Evolutionary conservation across 192 early-diverging fungal species (phyloP).

Genomic region (Entrophospora sp.): DNA sequence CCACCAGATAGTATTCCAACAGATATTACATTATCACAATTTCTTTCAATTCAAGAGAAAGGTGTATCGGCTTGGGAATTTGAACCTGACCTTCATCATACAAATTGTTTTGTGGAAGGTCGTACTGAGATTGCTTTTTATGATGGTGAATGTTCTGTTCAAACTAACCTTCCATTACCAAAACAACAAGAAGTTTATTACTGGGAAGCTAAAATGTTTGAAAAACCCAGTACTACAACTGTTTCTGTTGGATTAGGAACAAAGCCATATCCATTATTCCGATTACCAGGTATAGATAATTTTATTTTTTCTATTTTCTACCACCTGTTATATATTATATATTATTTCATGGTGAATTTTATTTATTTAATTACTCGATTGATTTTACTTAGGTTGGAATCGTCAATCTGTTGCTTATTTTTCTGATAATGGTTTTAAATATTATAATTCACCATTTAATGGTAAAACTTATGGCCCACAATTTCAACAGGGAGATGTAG

Average conservation of each 20-base stretch:
- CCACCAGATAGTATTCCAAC: constrained; percentile 70
- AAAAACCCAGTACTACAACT: constrained; percentile 57
- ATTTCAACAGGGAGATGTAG: constrained; percentile 65
- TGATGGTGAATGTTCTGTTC: constrained; percentile 62
- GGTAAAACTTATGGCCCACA: constrained; percentile 51
- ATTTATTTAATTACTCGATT: too few relatives aligned
- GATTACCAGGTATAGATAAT: constrained; percentile 44
- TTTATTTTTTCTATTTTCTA: neutral
- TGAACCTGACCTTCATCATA: constrained; percentile 49
- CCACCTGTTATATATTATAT: neutral
- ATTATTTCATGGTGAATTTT: too few relatives aligned
- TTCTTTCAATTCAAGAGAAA: constrained; percentile 68
- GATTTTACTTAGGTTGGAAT: constrained; percentile 70
- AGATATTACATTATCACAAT: constrained; percentile 65
- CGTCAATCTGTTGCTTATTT: constrained; percentile 65
- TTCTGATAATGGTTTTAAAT: constrained; percentile 54
- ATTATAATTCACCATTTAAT: constrained; percentile 60
- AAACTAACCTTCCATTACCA: constrained; percentile 73
- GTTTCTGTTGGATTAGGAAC: constrained; percentile 66
- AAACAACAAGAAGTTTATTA: constrained; percentile 75
- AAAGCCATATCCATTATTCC: constrained; percentile 65
- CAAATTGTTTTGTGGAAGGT: constrained; percentile 55
- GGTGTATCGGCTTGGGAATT: constrained; percentile 80
- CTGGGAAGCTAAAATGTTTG: constrained; percentile 74
- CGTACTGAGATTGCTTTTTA: constrained; percentile 70